Percentiles rank a stretch among this genome's conserved stretches.
Conservation (phyloP, 2,329 filamentous ascomycete species). For the Diaporthe australafricana region DNA sequence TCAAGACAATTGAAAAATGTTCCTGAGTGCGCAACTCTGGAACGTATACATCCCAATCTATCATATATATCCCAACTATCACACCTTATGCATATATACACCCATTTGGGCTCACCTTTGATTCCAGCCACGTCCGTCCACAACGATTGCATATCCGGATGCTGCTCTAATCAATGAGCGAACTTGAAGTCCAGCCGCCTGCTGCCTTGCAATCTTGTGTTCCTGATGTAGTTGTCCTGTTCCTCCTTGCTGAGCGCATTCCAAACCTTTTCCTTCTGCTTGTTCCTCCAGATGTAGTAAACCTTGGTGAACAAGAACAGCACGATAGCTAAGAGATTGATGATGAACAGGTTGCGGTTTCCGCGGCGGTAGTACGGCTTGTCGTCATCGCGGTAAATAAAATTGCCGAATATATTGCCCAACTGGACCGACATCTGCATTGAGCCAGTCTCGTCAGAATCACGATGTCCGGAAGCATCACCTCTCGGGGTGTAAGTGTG, state of each 20-base stretch:
- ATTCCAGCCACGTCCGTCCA: not conserved
- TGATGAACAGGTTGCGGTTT: constrained; percentile 63
- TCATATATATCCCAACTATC: not conserved
- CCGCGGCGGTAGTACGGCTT: constrained; percentile 65
- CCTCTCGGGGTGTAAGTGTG: rapidly evolving
- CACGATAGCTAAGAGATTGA: constrained; percentile 61
- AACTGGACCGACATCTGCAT: constrained; percentile 51
- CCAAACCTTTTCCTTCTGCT: constrained; percentile 59
- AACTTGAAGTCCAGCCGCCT: constrained; percentile 58
- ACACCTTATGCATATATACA: not conserved
- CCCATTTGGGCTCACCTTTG: too few relatives aligned
- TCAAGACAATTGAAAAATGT: not conserved
- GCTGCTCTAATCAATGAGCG: constrained; percentile 44
- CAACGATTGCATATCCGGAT: too few relatives aligned
- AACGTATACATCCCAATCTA: too few relatives aligned
- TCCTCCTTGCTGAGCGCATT: constrained; percentile 59
- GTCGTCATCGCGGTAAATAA: constrained; percentile 67
- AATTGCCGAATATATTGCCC: constrained; percentile 47
- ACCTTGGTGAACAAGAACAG: constrained; percentile 62
- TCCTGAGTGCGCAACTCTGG: not conserved
- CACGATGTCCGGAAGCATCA: not conserved
- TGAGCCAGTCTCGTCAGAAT: not conserved
- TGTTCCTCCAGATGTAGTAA: constrained; percentile 65
- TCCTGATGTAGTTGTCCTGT: constrained; percentile 59
- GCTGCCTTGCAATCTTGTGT: constrained; percentile 56